Base-by-base conservation (phyloP, 768 basidiomycete species). In the Cystofilobasidium macerans region DNA sequence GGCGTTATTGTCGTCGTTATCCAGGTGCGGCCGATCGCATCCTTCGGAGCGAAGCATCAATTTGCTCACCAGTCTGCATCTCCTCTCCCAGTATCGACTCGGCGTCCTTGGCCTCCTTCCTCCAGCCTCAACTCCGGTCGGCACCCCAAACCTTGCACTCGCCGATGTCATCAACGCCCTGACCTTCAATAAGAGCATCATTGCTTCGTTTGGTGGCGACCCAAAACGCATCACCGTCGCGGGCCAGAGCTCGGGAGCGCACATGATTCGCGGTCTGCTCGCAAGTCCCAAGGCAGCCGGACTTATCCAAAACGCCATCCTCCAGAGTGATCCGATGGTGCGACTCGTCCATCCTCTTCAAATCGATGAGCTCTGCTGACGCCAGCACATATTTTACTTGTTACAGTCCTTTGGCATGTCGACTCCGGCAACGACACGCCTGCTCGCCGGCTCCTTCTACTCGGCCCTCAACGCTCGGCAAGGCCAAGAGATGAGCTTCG, bases 291-390 rank as follows among this genome's bases (percentile, higher is more conserved):
- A 35, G 28, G 28, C 65, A 32, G 45, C 43, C 24, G 28, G 51
- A 5, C 65, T 67, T 12, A 61, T 61, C 65, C n/a, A 36, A 14
- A 18, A 47, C 14, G 48, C 59, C 11, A 61, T 67, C 24, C 65
- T 67, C 24, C 59, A 67, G 40, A 67, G 65, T 38, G 65, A 67
- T 40, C 65, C 65, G 0, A 67, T 67, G 65, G 65, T 66, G n/a
- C 38, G 65, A 42, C 6, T 14, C 4, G 18, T 36, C 32, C 9
- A 14, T 32, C 18, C 3, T 48, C 5, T 36, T 14, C 32, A n/a
- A 1, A 36, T 18, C 47, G 51, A 20, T 35, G 48, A 26, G 24
- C 5, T 32, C 45, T 13, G 24, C 62, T 45, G 51, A 32, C 51
- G 20, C n/a, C n/a, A n/a, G n/a, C n/a, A n/a, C n/a, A n/a, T n/a